A percentile compares a stretch with the other conserved stretches of the same genome.
Conservation (phyloP, 352 stramenopile genomes). For the Phytopythium aichiense region DNA sequence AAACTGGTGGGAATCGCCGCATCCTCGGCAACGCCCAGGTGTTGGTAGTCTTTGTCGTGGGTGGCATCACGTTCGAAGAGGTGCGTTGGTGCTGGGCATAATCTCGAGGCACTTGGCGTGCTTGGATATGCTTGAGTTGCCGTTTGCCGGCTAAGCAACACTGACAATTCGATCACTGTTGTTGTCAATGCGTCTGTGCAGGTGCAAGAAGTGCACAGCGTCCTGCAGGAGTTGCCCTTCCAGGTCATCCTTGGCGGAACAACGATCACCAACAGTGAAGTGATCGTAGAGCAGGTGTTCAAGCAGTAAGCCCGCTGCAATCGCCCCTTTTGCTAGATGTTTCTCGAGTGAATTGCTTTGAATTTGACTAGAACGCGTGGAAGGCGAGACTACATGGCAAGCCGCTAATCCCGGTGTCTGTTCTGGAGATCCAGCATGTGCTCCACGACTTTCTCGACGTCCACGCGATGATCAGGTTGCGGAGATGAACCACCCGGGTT, state of each 20-base stretch:
- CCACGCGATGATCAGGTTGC: neutral
- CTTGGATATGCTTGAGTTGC: no score
- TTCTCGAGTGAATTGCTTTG: no score
- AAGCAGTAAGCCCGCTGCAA: neutral
- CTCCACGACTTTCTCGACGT: neutral
- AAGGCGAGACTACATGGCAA: no score
- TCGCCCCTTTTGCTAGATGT: neutral
- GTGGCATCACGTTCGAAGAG: constrained; percentile 77
- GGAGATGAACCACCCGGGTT: neutral
- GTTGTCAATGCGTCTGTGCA: constrained; percentile 8
- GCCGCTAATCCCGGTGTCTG: neutral
- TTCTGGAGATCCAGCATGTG: neutral
- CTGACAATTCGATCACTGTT: neutral
- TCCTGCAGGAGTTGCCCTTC: constrained; percentile 40
- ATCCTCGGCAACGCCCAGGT: constrained; percentile 36
- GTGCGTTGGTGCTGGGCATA: constrained; percentile 10
- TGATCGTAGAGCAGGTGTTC: constrained; percentile 62
- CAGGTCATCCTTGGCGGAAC: constrained; percentile 73
- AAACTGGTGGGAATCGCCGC: constrained; percentile 13
- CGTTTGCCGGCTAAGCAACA: no score
- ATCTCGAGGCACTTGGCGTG: neutral
- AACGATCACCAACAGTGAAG: constrained; percentile 63
- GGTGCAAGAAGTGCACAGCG: constrained; percentile 65
- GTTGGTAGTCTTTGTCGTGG: constrained; percentile 71
- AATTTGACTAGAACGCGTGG: no score